A percentile compares a stretch with the other conserved stretches of the same genome.
phyloP scores from a whole-genome alignment of 768 basidiomycete species.

The Boletus rubescentipes region DNA sequence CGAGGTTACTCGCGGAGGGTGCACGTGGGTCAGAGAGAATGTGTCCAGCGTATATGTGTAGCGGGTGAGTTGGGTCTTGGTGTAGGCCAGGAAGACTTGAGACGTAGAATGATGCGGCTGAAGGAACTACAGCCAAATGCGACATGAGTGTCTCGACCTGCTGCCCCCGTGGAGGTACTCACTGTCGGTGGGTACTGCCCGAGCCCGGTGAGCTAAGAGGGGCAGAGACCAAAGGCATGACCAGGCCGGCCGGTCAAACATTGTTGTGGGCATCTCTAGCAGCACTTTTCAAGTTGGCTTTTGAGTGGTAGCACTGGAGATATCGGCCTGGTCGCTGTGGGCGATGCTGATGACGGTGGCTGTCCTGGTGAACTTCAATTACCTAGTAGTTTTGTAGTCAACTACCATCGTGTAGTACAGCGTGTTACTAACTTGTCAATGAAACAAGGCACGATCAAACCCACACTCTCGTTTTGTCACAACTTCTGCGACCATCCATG shows the following conservation, averaged over 20 bases:
- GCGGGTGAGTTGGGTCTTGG: conserved; percentile 64
- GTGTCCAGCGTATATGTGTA: conserved; percentile 86
- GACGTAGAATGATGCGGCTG: conserved; percentile 85
- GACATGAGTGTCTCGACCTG: background rate
- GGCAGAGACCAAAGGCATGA: conserved; percentile 16
- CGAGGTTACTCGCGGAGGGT: conserved; percentile 47
- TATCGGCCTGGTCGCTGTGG: background rate
- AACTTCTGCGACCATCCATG: conserved; percentile 38
- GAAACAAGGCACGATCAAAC: too few species aligned
- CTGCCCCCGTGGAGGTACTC: conserved; percentile 5
- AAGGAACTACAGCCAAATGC: conserved; percentile 49
- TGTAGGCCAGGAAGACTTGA: conserved; percentile 72
- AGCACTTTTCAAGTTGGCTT: background rate
- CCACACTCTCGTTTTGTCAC: background rate
- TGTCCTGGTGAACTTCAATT: too few species aligned
- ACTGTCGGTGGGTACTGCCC: conserved; percentile 44
- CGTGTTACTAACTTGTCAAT: too few species aligned
- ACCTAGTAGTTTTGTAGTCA: too few species aligned
- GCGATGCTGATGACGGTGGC: conserved; percentile 1
- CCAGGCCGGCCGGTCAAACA: conserved; percentile 10
- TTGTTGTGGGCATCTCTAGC: conserved; percentile 6
- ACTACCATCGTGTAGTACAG: too few species aligned
- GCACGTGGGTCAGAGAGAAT: conserved; percentile 74
- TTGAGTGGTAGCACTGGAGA: background rate
- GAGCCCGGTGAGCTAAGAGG: conserved; percentile 3